Conservation (phyloP, 371 early-diverging fungal genomes). For the Lichtheimia corymbifera region DNA sequence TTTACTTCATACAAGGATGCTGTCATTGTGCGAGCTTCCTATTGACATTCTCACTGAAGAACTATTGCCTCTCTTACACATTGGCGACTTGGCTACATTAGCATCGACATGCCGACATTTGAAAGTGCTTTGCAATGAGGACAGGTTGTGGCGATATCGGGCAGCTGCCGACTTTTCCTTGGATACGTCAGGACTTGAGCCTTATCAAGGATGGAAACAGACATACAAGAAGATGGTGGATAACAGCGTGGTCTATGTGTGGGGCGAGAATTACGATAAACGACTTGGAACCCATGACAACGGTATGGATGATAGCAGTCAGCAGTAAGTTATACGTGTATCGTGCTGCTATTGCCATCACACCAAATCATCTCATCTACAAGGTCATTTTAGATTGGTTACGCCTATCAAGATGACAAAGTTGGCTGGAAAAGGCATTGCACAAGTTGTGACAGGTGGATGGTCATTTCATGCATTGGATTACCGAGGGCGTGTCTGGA, state of each 20-base stretch:
- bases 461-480: conserved; percentile 53
- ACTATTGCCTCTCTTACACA: conserved; percentile 29
- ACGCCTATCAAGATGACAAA: conserved; percentile 27
- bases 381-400: no score
- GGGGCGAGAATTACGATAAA: conserved; percentile 41
- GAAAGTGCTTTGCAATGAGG: conserved; percentile 32
- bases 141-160: conserved; percentile 40
- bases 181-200: conserved; percentile 25
- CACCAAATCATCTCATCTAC: no score
- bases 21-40: conserved; percentile 14
- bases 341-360: no score
- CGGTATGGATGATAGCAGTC: no score
- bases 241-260: conserved; percentile 33
- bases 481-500: conserved; percentile 40
- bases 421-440: conserved; percentile 36
- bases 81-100: conserved; percentile 19
- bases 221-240: conserved; percentile 32
- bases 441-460: conserved; percentile 45
- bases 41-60: conserved; percentile 23
- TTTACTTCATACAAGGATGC: background rate
- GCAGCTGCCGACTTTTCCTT: conserved; percentile 32
- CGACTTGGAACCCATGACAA: conserved; percentile 24
- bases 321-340: background rate
- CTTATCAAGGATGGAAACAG: conserved; percentile 35
- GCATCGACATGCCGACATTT: conserved; percentile 23